These are phyloP conservation scores for Coccomyxa sp. DNA, from an alignment of 139 green algal species.

Conservation along the genomic window DNA sequence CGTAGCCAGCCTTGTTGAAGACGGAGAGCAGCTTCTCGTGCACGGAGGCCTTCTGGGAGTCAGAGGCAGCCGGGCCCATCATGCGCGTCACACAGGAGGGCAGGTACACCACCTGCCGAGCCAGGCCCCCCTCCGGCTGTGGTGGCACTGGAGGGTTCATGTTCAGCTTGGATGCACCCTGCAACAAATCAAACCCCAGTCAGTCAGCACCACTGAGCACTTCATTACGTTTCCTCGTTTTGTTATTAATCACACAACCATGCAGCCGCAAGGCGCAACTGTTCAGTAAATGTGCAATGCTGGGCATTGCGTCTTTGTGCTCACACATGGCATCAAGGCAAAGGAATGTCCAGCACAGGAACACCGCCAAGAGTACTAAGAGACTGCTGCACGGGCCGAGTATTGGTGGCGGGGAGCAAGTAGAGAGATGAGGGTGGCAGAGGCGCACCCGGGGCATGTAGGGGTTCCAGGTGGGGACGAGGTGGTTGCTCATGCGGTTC, in stretches of 20 bases:
- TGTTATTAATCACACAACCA: too few species aligned
- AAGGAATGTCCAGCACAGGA: too few species aligned
- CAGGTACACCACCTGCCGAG: slow-evolving; percentile 84
- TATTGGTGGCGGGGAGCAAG: too few species aligned
- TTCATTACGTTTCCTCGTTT: too few species aligned
- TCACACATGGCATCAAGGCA: too few species aligned
- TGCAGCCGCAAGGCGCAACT: neutral
- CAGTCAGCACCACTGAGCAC: neutral
- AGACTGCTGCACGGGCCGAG: too few species aligned
- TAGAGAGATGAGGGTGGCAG: neutral
- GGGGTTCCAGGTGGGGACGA: slow-evolving; percentile 89
- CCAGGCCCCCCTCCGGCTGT: slow-evolving; percentile 18
- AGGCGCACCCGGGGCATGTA: slow-evolving; percentile 87
- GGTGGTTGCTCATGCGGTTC: slow-evolving; percentile 66
- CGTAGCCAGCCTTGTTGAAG: slow-evolving; percentile 75
- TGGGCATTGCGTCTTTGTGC: too few species aligned
- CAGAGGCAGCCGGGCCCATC: slow-evolving; percentile 79
- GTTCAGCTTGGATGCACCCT: slow-evolving; percentile 44
- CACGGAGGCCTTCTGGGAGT: slow-evolving; percentile 68
- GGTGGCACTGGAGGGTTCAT: slow-evolving; percentile 34
- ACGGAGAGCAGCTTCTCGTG: slow-evolving; percentile 90
- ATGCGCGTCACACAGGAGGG: slow-evolving; percentile 91
- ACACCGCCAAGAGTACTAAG: too few species aligned
- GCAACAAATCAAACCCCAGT: neutral
- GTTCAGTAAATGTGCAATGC: too few species aligned